phyloP scores from a whole-genome alignment of 139 green algal genomes.

The Nannochloris sp. region DNA sequence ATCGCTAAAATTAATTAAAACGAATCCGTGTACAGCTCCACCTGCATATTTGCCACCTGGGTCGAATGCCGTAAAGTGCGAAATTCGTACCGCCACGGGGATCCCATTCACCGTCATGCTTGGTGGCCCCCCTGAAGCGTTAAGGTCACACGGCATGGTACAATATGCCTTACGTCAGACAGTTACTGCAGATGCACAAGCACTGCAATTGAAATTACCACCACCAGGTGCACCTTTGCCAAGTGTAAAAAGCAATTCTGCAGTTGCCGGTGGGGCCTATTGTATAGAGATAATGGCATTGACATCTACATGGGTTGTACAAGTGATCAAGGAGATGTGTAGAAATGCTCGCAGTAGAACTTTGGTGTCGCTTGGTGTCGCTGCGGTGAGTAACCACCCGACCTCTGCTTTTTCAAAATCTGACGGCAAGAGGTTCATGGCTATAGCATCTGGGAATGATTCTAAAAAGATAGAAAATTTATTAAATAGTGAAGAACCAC shows the following conservation, averaged over 20 bases:
- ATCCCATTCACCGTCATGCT: constrained; percentile 46
- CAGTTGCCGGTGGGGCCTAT: constrained; percentile 44
- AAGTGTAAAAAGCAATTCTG: constrained; percentile 12
- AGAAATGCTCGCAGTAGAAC: constrained; percentile 1
- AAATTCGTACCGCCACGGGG: constrained; percentile 35
- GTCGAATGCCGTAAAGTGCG: constrained; percentile 49
- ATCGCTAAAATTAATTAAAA: constrained; percentile 12
- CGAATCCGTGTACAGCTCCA: constrained; percentile 17
- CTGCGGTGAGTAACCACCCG: constrained; percentile 41
- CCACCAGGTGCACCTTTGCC: constrained; percentile 46
- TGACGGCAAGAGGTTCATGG: constrained; percentile 41
- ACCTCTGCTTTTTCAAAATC: constrained; percentile 32
- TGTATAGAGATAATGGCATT: constrained; percentile 60
- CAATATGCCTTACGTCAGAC: constrained; percentile 65
- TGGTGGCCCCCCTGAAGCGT: constrained; percentile 48
- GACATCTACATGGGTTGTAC: constrained; percentile 75
- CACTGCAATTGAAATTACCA: constrained; percentile 70
- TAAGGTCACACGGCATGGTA: constrained; percentile 49
- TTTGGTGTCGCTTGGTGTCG: constrained; percentile 62
- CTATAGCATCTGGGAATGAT: constrained; percentile 4
- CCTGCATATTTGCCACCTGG: constrained; percentile 58
- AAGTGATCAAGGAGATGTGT: constrained; percentile 54
- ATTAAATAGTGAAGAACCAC: not conserved
- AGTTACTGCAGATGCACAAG: constrained; percentile 62
- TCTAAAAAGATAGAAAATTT: not conserved